Base-by-base conservation (phyloP, 148 eudicot genomes). In the Vaccinium myrtillus region DNA sequence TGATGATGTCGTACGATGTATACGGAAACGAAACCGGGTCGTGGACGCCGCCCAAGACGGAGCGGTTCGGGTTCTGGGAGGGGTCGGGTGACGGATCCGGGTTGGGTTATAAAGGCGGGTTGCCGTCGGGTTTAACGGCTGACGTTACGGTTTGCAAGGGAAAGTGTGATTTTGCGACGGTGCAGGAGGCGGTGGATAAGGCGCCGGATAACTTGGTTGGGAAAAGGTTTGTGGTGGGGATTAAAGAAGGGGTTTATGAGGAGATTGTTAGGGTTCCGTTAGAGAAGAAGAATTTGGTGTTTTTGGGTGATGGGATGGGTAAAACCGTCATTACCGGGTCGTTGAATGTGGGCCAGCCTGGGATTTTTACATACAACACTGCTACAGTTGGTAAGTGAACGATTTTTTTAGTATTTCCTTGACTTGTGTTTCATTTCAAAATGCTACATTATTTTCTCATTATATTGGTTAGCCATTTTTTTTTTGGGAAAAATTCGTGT, bases 1-100 rank as follows among this genome's bases (percentile, higher is more conserved):
- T 96, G 90, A 8, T 93, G 12, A 65, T 81, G 87, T 87, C 96
- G 67, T 87, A 90, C 19, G 92, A 94, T 3, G 23, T 70, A 6
- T 87, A 43, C 21, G 98, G 98, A 0, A 75, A 87, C 5, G 90
- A 93, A 5, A 70, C 84, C 4, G 71, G 43, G 49, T 78, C 87
- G 18, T 97, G 99, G 98, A 83, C 43, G 21, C 91, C 92, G 8
- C 92, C 95, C 2, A 58, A 23, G 83, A 95, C 96, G 2, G 99
- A 97, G 88, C 88, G 99, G 39, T 84, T 81, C 59, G 98, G 98
- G 86, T 94, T 94, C 83, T 97, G 98, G 98, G 98, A 91, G 32
- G 74, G 87, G 43, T 83, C 88, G 58, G 81, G 73, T 11, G 63
- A 16, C 2, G 70, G 73, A 0, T n/a, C 81, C 30, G 84, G 75